Evolutionary conservation across 805 yeast species (phyloP), one percentile per base, ranked within the genome.

Genomic region (Kodamaea neixiangensis): DNA sequence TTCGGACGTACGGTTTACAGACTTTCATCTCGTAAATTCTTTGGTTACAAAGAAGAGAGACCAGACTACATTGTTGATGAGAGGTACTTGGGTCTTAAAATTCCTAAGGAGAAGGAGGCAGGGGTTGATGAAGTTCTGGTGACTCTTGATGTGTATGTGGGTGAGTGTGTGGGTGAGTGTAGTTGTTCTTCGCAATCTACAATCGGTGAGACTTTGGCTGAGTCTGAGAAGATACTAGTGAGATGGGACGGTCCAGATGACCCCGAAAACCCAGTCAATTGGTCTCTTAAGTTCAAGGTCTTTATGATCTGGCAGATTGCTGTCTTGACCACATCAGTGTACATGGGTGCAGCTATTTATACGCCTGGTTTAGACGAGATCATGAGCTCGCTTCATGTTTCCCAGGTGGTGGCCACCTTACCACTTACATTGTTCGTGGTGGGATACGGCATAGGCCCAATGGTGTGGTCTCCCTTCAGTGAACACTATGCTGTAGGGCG

Each of bases 401-500:
- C 77, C 13, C 65, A 65, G 22, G 75, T 73, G 4, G 71, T 72
- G 5, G 81, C 82, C 0, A 67, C 77, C 0, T 65, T 84, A 33
- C 82, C 84, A 2, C 68, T 84, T 57, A 67, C 85, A 0, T 54
- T 81, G 38, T 84, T 78, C 54, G 83, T 83, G 5, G 56, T 82
- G 20, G 88, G 87, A 7, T 82, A 83, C 58, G 87, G 84, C 46
- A 46, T 81, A 14, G 86, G 86, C 1, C 86, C 86, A 2, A 68
- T 83, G 69, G 54, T 81, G 2, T 78, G 81, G 47, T 77, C 85
- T 0, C 87, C 88, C 3, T 55, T 83, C 53, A 77, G 84, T 10
- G 88, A 83, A 60, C 72, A 79, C 45, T 78, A 82, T 2, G 60
- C 64, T 3, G 61, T 80, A 43, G 87, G 87, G 11, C 72, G 87